phyloP scores from a whole-genome alignment of 1,284 basidiomycete genomes.

The Inonotus obliquus region DNA sequence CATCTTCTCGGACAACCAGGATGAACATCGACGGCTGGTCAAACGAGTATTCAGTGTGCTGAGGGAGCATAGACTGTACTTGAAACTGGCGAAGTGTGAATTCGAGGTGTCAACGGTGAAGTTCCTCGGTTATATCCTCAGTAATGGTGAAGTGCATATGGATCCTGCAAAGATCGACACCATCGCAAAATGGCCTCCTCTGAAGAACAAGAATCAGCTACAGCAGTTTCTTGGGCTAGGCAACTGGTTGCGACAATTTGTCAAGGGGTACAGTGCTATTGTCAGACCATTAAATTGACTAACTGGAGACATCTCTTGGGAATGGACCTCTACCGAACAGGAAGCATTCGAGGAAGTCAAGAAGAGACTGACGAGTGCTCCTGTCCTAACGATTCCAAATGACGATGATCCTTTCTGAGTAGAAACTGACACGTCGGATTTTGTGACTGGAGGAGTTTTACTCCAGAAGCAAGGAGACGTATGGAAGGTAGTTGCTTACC shows the following conservation, averaged over 20 bases:
- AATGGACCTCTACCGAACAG: background rate
- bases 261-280: background rate
- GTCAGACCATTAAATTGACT: background rate
- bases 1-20: background rate
- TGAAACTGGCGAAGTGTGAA: background rate
- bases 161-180: constrained; percentile 22
- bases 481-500: constrained; percentile 20
- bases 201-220: constrained; percentile 18
- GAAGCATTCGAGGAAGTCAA: background rate
- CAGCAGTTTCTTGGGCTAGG: constrained; percentile 23
- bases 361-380: background rate
- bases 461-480: background rate
- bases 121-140: background rate
- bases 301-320: background rate
- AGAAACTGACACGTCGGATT: background rate
- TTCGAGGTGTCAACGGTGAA: background rate
- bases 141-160: background rate
- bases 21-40: background rate
- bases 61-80: background rate
- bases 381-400: background rate
- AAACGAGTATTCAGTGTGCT: background rate
- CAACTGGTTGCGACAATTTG: constrained; percentile 24
- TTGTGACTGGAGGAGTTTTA: background rate
- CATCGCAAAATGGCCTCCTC: constrained; percentile 23
- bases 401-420: background rate